These are phyloP conservation scores for Fusarium metavorans DNA, from an alignment of 2,329 filamentous ascomycete species.

Conservation along the genomic window DNA sequence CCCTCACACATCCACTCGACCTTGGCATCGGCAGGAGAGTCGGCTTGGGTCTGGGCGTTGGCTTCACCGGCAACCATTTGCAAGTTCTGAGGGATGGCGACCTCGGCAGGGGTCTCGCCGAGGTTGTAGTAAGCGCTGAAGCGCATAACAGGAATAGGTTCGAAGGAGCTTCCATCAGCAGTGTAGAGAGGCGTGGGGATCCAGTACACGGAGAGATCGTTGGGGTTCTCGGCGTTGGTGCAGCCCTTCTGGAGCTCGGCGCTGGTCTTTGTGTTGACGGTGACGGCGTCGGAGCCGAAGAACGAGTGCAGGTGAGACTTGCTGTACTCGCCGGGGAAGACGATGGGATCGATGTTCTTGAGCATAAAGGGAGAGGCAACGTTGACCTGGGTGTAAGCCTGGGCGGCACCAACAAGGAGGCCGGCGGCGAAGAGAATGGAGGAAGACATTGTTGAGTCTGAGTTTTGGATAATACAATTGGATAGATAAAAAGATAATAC, in stretches of 20 bases:
- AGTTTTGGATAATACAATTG: not conserved
- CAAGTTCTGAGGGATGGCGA: slow-evolving; percentile 58
- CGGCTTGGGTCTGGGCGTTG: slow-evolving; percentile 19
- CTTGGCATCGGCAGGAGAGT: slow-evolving; percentile 43
- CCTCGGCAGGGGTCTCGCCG: slow-evolving; percentile 53
- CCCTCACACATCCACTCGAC: slow-evolving; percentile 50
- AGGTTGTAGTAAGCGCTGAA: slow-evolving; percentile 62
- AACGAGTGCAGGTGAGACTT: slow-evolving; percentile 27
- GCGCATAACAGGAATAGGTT: slow-evolving; percentile 48
- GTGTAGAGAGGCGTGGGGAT: slow-evolving; percentile 56
- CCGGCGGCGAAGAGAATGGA: not conserved
- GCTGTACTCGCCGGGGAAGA: not conserved
- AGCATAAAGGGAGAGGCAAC: not conserved
- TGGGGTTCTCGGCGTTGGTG: slow-evolving; percentile 58
- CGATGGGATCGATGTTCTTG: not conserved
- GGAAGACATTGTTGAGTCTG: not conserved
- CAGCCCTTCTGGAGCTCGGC: slow-evolving; percentile 56
- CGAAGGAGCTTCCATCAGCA: slow-evolving; percentile 46
- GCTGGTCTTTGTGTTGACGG: slow-evolving; percentile 45
- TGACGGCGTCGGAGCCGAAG: slow-evolving; percentile 51
- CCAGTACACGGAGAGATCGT: slow-evolving; percentile 61
- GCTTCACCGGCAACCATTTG: slow-evolving; percentile 56
- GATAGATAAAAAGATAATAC: not conserved
- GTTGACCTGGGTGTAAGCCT: not conserved
- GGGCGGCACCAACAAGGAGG: not conserved